Evolutionary conservation across 1,284 basidiomycete species (phyloP).

Genomic region (Pulveroboletus sp.): DNA sequence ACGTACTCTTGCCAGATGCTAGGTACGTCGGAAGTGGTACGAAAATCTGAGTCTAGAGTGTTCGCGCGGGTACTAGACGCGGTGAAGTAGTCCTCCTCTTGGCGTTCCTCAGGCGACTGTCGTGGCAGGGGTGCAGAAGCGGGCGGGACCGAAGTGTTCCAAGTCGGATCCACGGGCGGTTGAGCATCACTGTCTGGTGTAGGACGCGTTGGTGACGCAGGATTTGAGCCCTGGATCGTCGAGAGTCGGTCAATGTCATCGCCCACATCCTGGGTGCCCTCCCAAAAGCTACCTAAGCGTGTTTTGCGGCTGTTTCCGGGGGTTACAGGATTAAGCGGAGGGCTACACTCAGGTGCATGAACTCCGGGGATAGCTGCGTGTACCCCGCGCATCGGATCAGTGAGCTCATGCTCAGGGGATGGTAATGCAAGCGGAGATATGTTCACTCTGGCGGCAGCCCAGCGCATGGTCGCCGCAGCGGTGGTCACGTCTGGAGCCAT

Average conservation of each 20-base stretch:
- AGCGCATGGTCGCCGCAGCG: slow-evolving; percentile 81
- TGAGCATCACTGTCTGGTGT: slow-evolving; percentile 9
- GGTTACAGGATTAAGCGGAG: slow-evolving; percentile 39
- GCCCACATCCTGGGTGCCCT: slow-evolving; percentile 56
- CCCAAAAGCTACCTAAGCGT: slow-evolving; percentile 69
- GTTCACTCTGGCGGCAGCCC: slow-evolving; percentile 73
- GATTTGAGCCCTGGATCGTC: slow-evolving; percentile 30
- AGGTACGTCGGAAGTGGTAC: slow-evolving; percentile 20
- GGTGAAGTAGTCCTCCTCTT: slow-evolving; percentile 38
- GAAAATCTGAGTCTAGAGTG: slow-evolving; percentile 23
- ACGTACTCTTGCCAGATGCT: slow-evolving; percentile 31
- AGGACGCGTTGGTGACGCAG: slow-evolving; percentile 27
- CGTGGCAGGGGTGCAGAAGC: slow-evolving; percentile 24
- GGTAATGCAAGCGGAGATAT: slow-evolving; percentile 81
- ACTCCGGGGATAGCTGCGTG: slow-evolving; percentile 68
- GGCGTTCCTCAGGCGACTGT: slow-evolving; percentile 29
- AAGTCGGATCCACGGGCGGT: slow-evolving; percentile 10
- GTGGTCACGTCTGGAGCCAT: slow-evolving; percentile 58
- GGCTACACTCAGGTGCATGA: slow-evolving; percentile 43
- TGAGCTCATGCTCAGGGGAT: slow-evolving; percentile 84
- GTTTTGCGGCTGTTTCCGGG: slow-evolving; percentile 55
- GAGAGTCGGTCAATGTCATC: slow-evolving; percentile 35
- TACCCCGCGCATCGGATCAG: slow-evolving; percentile 78
- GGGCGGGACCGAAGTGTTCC: slow-evolving; percentile 12
- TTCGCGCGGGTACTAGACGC: slow-evolving; percentile 29